A percentile compares a stretch with the other conserved stretches of the same genome.
Evolutionary conservation across 2,329 filamentous ascomycete genomes (phyloP).

Genomic region (Aspergillus candidus): DNA sequence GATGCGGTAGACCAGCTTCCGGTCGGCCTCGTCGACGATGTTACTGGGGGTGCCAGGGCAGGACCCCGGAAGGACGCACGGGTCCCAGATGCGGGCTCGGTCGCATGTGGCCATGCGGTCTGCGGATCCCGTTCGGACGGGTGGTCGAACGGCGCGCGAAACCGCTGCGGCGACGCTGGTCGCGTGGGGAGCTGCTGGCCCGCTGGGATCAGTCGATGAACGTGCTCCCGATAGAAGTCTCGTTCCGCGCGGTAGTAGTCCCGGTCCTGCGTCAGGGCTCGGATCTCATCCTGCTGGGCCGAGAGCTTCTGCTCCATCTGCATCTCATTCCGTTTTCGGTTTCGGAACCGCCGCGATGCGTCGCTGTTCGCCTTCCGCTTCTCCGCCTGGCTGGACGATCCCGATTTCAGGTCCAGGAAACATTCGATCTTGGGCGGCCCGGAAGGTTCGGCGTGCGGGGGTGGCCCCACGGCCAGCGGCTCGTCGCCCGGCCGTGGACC

Average conservation of each 20-base stretch:
- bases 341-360: constrained; percentile 37
- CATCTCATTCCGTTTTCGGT: constrained; percentile 37
- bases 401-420: constrained; percentile 36
- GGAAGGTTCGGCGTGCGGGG: constrained; percentile 11
- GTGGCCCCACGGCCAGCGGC: constrained; percentile 5
- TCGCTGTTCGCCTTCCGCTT: constrained; percentile 40
- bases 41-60: constrained; percentile 1
- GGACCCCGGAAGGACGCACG: not conserved
- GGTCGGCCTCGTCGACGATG: constrained; percentile 5
- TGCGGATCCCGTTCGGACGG: constrained; percentile 9
- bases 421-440: constrained; percentile 31
- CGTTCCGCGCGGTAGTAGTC: constrained; percentile 37
- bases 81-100: constrained; percentile 3
- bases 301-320: constrained; percentile 35
- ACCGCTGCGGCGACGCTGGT: constrained; percentile 25
- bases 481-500: constrained; percentile 18
- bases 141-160: constrained; percentile 8
- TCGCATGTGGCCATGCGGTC: constrained; percentile 5
- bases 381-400: constrained; percentile 36
- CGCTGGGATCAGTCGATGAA: constrained; percentile 21
- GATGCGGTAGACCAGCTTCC: constrained; percentile 12
- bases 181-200: constrained; percentile 23
- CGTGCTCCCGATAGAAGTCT: constrained; percentile 35
- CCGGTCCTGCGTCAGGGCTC: constrained; percentile 26
- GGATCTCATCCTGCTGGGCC: constrained; percentile 35